Percentiles rank a stretch among this genome's conserved stretches.
Evolutionary conservation across 2,329 filamentous ascomycete genomes (phyloP).

Genomic region (Blastomyces silverae): DNA sequence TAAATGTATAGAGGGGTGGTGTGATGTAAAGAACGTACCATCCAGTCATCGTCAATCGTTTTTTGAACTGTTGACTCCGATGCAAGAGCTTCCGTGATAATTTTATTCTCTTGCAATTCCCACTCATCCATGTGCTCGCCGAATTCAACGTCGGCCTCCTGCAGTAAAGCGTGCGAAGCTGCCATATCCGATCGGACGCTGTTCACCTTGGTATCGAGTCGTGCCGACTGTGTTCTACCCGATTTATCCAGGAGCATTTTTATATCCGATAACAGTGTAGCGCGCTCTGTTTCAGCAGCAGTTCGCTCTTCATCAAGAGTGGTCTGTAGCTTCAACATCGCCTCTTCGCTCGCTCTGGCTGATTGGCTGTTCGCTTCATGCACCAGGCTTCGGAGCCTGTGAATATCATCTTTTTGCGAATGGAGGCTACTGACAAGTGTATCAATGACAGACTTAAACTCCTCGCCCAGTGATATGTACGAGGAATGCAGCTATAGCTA

Average conservation of each 20-base stretch:
- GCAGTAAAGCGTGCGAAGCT: constrained; percentile 58
- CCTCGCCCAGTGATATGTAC: constrained; percentile 73
- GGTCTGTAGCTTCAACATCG: constrained; percentile 60
- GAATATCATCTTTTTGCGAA: constrained; percentile 68
- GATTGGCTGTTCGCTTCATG: constrained; percentile 62
- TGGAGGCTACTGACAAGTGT: constrained; percentile 67
- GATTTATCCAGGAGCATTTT: constrained; percentile 67
- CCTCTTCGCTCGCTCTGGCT: constrained; percentile 59
- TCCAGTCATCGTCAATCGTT: constrained; percentile 82
- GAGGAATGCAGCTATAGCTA: constrained; percentile 63
- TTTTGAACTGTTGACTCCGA: constrained; percentile 72
- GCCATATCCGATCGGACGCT: constrained; percentile 59
- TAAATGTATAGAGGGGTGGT: background rate
- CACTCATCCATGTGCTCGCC: constrained; percentile 66
- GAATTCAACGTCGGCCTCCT: constrained; percentile 60
- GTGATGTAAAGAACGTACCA: constrained; percentile 45
- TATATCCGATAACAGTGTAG: constrained; percentile 68
- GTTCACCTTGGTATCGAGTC: constrained; percentile 59
- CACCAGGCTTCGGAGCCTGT: constrained; percentile 65
- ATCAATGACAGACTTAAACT: constrained; percentile 82
- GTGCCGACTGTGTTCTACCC: constrained; percentile 63
- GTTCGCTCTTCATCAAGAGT: constrained; percentile 69
- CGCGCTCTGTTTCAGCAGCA: constrained; percentile 65
- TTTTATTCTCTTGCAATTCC: constrained; percentile 60
- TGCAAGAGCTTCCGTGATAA: constrained; percentile 63